These are phyloP conservation scores for Pestalotiopsis fici DNA, from an alignment of 2,329 filamentous ascomycete genomes.

Conservation along the genomic window DNA sequence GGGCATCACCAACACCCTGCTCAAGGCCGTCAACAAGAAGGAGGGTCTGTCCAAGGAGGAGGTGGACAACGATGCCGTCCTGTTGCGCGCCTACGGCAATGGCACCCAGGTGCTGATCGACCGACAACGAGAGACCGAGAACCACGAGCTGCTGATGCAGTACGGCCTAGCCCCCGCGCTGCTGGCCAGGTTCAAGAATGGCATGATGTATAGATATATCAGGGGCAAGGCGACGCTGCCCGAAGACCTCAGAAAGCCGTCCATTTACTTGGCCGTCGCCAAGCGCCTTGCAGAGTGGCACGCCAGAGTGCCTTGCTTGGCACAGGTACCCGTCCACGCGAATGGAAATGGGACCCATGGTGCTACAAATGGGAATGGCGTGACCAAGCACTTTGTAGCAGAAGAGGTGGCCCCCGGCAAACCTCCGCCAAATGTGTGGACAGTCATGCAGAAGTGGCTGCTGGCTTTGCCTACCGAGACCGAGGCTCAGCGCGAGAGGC, in stretches of 20 bases:
- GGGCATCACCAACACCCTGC: constrained; percentile 93
- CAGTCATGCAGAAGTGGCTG: constrained; percentile 95
- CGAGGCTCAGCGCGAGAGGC: constrained; percentile 66
- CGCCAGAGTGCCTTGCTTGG: constrained; percentile 65
- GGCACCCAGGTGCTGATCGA: constrained; percentile 96
- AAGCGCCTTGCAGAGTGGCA: constrained; percentile 91
- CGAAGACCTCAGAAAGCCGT: constrained; percentile 73
- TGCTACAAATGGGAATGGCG: constrained; percentile 23
- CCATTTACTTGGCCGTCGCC: constrained; percentile 82
- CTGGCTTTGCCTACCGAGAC: constrained; percentile 76
- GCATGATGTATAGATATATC: constrained; percentile 92
- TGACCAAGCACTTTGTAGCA: constrained; percentile 33
- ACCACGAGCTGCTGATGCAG: constrained; percentile 84
- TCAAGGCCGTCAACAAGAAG: constrained; percentile 73
- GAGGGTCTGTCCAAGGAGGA: constrained; percentile 64
- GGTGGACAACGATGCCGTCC: constrained; percentile 71
- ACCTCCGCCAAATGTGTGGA: constrained; percentile 87
- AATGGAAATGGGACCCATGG: constrained; percentile 37
- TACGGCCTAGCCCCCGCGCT: constrained; percentile 83
- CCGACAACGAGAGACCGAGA: constrained; percentile 77
- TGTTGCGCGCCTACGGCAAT: constrained; percentile 91
- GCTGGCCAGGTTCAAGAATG: constrained; percentile 91
- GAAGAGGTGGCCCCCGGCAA: constrained; percentile 63
- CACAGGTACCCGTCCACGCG: constrained; percentile 34
- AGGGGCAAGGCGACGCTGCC: constrained; percentile 78